phyloP scores from a whole-genome alignment of 192 early-diverging fungal genomes.

The Coemansia sp. region DNA sequence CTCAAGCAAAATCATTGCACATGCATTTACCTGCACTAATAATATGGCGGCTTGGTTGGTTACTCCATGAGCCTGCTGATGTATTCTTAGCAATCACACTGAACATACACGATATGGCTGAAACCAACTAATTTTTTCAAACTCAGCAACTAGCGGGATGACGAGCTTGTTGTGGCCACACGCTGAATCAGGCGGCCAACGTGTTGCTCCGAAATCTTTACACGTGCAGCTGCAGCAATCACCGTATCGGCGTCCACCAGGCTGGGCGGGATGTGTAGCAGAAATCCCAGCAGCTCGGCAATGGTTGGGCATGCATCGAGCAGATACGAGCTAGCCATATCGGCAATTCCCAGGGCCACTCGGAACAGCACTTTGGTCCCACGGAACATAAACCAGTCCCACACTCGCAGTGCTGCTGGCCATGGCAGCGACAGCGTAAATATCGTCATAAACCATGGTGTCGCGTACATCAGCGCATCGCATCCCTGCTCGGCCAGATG shows the following conservation, averaged over 20 bases:
- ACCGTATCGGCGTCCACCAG: conserved; percentile 57
- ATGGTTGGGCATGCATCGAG: conserved; percentile 73
- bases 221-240: conserved; percentile 65
- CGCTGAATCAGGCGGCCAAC: conserved; percentile 51
- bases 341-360: conserved; percentile 74
- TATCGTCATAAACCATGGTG: conserved; percentile 92
- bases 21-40: neutral
- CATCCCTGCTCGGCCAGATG: conserved; percentile 76
- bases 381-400: conserved; percentile 85
- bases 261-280: conserved; percentile 73
- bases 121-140: neutral
- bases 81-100: too few species aligned
- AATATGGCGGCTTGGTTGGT: too few species aligned
- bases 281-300: conserved; percentile 69
- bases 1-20: neutral
- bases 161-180: neutral
- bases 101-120: too few species aligned
- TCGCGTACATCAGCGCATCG: conserved; percentile 83
- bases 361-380: conserved; percentile 83
- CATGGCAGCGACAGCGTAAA: conserved; percentile 88
- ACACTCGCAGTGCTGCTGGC: conserved; percentile 81
- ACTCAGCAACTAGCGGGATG: neutral
- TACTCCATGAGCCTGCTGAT: too few species aligned
- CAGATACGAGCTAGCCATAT: conserved; percentile 59
- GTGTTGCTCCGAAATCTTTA: conserved; percentile 63